Evolutionary conservation across 1,284 basidiomycete species (phyloP).

Genomic region (Amylostereum chailletii): DNA sequence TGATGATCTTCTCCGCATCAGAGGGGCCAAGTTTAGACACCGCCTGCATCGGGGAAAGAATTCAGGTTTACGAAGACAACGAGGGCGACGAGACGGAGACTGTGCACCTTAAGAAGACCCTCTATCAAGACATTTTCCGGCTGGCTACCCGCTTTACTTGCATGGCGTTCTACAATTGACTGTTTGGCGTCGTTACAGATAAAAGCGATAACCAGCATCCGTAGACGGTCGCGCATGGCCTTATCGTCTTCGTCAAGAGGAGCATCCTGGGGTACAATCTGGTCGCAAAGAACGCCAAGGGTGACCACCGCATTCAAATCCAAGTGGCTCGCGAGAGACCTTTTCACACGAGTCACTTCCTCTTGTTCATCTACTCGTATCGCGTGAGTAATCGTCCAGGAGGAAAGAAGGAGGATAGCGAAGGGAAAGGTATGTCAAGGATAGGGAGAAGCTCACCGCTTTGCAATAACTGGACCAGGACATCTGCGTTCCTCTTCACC

Average conservation of each 20-base stretch:
- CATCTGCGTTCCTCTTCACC: slow-evolving; percentile 65
- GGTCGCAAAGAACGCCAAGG: slow-evolving; percentile 60
- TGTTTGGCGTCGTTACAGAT: slow-evolving; percentile 43
- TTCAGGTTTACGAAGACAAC: background rate
- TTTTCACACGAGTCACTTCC: slow-evolving; percentile 54
- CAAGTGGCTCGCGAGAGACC: slow-evolving; percentile 51
- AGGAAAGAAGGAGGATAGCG: background rate
- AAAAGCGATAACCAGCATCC: slow-evolving; percentile 51
- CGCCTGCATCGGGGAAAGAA: slow-evolving; percentile 27
- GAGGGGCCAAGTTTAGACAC: slow-evolving; percentile 32
- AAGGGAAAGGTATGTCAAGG: background rate
- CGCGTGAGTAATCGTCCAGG: background rate
- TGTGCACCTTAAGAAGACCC: slow-evolving; percentile 39
- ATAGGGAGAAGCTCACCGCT: slow-evolving; percentile 40
- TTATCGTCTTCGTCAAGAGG: slow-evolving; percentile 48
- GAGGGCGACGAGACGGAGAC: background rate
- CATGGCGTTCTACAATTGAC: slow-evolving; percentile 36
- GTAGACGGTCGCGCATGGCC: slow-evolving; percentile 45
- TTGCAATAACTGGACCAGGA: slow-evolving; percentile 64
- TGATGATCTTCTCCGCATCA: slow-evolving; percentile 41
- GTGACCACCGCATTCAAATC: slow-evolving; percentile 53
- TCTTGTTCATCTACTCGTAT: slow-evolving; percentile 46
- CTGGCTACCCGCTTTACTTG: slow-evolving; percentile 30
- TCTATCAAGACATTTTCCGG: slow-evolving; percentile 41
- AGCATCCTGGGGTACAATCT: slow-evolving; percentile 44